phyloP scores from a whole-genome alignment of 1,284 basidiomycete genomes.

The Ganoderma meredithae region DNA sequence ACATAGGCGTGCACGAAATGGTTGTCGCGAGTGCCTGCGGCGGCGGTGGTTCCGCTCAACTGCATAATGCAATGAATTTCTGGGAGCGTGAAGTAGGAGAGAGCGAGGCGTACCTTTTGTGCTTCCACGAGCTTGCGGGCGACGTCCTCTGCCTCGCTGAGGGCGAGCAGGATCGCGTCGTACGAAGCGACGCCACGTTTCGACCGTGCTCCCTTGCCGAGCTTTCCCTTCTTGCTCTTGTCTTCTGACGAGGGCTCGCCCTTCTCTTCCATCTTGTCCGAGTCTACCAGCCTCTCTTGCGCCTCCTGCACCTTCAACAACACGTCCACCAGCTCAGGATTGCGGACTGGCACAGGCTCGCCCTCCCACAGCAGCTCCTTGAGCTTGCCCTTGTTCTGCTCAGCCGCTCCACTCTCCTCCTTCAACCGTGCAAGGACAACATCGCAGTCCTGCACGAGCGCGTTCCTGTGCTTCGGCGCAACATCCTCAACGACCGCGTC shows the following conservation, averaged over 20 bases:
- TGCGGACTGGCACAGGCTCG: conserved; percentile 85
- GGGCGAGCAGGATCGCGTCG: conserved; percentile 81
- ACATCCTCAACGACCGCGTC: conserved; percentile 82
- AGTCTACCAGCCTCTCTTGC: conserved; percentile 58
- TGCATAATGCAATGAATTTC: conserved; percentile 33
- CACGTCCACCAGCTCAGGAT: conserved; percentile 91
- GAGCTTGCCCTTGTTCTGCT: conserved; percentile 39
- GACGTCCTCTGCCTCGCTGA: conserved; percentile 89
- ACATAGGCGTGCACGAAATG: conserved; percentile 88
- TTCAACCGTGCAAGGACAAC: conserved; percentile 62
- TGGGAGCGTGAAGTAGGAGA: background rate
- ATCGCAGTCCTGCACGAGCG: conserved; percentile 73
- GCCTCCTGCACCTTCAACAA: conserved; percentile 86
- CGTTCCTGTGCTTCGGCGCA: conserved; percentile 63
- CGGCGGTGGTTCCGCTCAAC: conserved; percentile 51
- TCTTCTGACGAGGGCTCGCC: conserved; percentile 7
- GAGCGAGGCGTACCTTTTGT: conserved; percentile 64
- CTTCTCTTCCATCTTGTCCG: conserved; percentile 39
- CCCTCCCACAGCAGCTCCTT: conserved; percentile 80
- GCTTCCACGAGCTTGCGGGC: conserved; percentile 81
- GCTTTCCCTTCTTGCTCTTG: conserved; percentile 47
- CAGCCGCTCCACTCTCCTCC: conserved; percentile 48
- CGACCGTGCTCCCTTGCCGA: conserved; percentile 53
- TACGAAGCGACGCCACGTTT: conserved; percentile 83
- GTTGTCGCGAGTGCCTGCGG: conserved; percentile 69